Conservation (phyloP, 768 basidiomycete species). For the Clathrus columnatus region DNA sequence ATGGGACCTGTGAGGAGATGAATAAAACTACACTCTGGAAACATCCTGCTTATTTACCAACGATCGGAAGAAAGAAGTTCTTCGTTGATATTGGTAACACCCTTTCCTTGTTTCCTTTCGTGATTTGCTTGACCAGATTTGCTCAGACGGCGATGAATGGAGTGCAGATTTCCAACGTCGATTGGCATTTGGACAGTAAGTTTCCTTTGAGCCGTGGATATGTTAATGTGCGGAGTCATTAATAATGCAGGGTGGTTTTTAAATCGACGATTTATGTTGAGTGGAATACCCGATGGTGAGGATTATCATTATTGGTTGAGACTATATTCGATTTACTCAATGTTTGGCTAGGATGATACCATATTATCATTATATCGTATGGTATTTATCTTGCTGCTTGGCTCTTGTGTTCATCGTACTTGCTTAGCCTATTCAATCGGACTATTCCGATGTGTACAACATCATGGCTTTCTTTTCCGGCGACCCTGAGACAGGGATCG, state of each 20-base stretch:
- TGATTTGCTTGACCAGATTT: not conserved
- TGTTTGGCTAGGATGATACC: constrained; percentile 19
- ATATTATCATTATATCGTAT: constrained; percentile 28
- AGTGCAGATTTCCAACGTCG: constrained; percentile 3
- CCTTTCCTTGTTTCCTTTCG: not conserved
- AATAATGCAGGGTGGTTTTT: constrained; percentile 41
- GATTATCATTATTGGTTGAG: not conserved
- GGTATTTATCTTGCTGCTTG: constrained; percentile 4
- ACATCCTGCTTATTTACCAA: not conserved
- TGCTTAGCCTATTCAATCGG: constrained; percentile 46
- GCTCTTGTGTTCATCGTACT: not conserved
- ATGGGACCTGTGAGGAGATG: constrained; percentile 36
- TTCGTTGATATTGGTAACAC: not conserved
- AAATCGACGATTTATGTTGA: constrained; percentile 68
- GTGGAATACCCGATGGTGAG: constrained; percentile 39
- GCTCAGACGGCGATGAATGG: constrained; percentile 29
- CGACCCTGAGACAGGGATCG: constrained; percentile 39
- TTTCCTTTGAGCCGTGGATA: not conserved
- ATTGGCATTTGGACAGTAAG: constrained; percentile 2
- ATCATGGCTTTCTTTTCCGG: constrained; percentile 67
- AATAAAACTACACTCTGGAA: constrained; percentile 15
- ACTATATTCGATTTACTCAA: not conserved
- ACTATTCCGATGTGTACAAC: constrained; percentile 63
- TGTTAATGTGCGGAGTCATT: constrained; percentile 19
- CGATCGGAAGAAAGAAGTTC: constrained; percentile 1